Evolutionary conservation across 192 early-diverging fungal genomes (phyloP).

Genomic region (Entophlyctis helioformis): DNA sequence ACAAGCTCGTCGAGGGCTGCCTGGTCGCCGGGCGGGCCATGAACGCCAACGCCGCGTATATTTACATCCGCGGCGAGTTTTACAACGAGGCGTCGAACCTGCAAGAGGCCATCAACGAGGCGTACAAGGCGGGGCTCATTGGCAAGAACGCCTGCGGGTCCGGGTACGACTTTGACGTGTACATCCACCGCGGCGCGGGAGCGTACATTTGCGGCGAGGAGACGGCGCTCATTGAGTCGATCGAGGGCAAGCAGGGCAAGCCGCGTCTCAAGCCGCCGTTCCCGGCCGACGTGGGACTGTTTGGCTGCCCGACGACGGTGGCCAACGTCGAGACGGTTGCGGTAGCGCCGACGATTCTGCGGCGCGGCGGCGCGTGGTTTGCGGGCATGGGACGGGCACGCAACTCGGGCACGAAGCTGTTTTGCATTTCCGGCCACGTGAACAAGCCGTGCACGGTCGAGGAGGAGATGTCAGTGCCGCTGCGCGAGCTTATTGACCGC

Average conservation of each 20-base stretch:
- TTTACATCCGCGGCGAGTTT: conserved; percentile 95
- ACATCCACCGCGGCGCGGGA: conserved; percentile 93
- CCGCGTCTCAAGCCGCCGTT: conserved; percentile 98
- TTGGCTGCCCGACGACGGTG: conserved; percentile 99
- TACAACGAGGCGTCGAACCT: conserved; percentile 91
- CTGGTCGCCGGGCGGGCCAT: conserved; percentile 91
- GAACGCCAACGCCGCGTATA: conserved; percentile 95
- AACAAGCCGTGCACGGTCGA: conserved; percentile 97
- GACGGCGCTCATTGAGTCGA: conserved; percentile 42
- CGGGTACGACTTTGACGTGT: conserved; percentile 95
- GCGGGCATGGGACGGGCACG: conserved; percentile 84
- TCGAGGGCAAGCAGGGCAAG: conserved; percentile 98
- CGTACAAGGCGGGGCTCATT: conserved; percentile 92
- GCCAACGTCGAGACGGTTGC: conserved; percentile 99
- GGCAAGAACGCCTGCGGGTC: conserved; percentile 97
- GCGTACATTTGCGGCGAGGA: conserved; percentile 99
- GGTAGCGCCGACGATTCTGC: conserved; percentile 88
- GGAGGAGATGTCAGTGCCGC: conserved; percentile 96
- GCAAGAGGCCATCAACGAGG: conserved; percentile 91
- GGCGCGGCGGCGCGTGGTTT: conserved; percentile 88
- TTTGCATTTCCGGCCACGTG: conserved; percentile 96
- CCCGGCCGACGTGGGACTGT: conserved; percentile 95
- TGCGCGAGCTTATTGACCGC: conserved; percentile 84
- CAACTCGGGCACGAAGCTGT: conserved; percentile 93
- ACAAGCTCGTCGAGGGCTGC: conserved; percentile 96